phyloP scores from a whole-genome alignment of 192 early-diverging fungal genomes.

The Mortierella alpina region DNA sequence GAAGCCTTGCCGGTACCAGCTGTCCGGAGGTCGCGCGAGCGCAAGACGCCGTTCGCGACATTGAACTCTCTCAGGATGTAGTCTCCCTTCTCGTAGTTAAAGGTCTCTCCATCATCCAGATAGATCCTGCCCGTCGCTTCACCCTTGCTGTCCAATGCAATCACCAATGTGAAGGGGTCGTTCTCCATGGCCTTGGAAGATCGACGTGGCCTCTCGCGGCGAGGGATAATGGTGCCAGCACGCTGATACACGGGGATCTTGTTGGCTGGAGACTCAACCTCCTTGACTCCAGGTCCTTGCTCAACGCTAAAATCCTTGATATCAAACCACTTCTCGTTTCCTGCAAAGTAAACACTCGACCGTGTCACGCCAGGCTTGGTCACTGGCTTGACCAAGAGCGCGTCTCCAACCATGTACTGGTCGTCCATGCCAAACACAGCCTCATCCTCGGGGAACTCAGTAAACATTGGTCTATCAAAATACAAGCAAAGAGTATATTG shows the following conservation, averaged over 20 bases:
- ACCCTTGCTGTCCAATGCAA: slow-evolving; percentile 77
- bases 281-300: slow-evolving; percentile 47
- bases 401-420: slow-evolving; percentile 91
- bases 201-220: slow-evolving; percentile 86
- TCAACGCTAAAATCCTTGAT: slow-evolving; percentile 71
- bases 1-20: background rate
- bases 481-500: background rate
- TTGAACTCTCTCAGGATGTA: slow-evolving; percentile 72
- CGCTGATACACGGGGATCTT: slow-evolving; percentile 88
- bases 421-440: slow-evolving; percentile 83
- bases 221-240: slow-evolving; percentile 91
- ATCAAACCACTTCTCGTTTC: slow-evolving; percentile 69
- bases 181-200: slow-evolving; percentile 80
- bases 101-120: slow-evolving; percentile 91
- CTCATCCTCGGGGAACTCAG: slow-evolving; percentile 87
- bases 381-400: slow-evolving; percentile 81
- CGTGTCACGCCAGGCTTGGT: slow-evolving; percentile 65
- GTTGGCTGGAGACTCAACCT: slow-evolving; percentile 74
- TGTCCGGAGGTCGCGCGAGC: slow-evolving; percentile 39
- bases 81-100: slow-evolving; percentile 71
- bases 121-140: slow-evolving; percentile 85
- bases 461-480: slow-evolving; percentile 79
- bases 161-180: slow-evolving; percentile 93
- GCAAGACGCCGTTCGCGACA: slow-evolving; percentile 59
- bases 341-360: slow-evolving; percentile 80